These are phyloP conservation scores for Trichoderma sp. DNA, from an alignment of 2,329 filamentous ascomycete species.

Conservation along the genomic window DNA sequence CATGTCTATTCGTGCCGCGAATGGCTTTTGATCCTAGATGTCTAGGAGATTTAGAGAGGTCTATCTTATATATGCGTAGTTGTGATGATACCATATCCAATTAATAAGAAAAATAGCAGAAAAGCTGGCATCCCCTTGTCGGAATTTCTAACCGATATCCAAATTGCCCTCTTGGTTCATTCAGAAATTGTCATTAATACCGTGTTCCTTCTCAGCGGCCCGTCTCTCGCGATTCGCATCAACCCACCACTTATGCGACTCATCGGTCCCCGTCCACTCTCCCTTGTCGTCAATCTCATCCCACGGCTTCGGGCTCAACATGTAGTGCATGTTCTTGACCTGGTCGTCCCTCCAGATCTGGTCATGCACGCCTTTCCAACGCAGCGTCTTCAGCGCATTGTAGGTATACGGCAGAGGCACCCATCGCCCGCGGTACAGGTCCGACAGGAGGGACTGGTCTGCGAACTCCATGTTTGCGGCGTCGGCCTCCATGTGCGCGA, in stretches of 20 bases:
- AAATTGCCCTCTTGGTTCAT: conserved; percentile 23
- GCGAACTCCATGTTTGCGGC: conserved; percentile 58
- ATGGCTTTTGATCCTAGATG: not conserved
- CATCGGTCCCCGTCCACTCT: conserved; percentile 49
- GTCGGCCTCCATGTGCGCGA: conserved; percentile 53
- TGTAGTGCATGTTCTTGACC: conserved; percentile 66
- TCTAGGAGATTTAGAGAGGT: not conserved
- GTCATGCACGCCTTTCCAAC: conserved; percentile 56
- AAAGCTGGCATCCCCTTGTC: not conserved
- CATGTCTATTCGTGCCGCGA: not conserved
- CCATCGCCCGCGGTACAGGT: conserved; percentile 60
- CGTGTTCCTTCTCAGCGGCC: conserved; percentile 45
- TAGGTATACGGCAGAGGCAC: conserved; percentile 62
- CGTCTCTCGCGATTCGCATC: conserved; percentile 52
- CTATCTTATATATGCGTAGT: not conserved
- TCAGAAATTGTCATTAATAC: conserved; percentile 38
- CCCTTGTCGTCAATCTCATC: conserved; percentile 53
- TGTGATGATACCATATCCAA: not conserved
- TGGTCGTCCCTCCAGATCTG: conserved; percentile 61
- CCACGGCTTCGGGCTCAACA: conserved; percentile 66
- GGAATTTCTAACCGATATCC: not conserved
- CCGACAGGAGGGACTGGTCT: conserved; percentile 62
- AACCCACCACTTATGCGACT: conserved; percentile 61
- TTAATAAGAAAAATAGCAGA: not conserved
- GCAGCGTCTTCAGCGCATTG: conserved; percentile 66